A percentile compares a stretch with the other conserved stretches of the same genome.
phyloP scores from a whole-genome alignment of 2,329 filamentous ascomycete genomes.

The Plenodomus biglobosus region DNA sequence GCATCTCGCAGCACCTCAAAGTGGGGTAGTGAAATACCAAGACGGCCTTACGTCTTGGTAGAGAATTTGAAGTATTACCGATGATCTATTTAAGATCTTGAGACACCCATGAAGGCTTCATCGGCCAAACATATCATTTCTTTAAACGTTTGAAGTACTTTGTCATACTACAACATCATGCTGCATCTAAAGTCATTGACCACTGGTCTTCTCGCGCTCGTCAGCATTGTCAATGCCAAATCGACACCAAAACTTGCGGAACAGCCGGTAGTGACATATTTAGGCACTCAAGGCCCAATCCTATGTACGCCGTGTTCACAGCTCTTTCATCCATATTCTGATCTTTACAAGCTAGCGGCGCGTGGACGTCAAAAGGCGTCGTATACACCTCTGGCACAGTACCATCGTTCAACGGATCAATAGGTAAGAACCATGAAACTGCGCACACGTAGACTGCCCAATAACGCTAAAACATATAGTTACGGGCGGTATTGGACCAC shows the following conservation, averaged over 20 bases:
- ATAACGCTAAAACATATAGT: conserved; percentile 10
- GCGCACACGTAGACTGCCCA: too few relatives aligned
- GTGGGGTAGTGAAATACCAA: background rate
- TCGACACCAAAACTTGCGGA: conserved; percentile 24
- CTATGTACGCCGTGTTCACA: conserved; percentile 18
- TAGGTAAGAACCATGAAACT: background rate
- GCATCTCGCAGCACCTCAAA: background rate
- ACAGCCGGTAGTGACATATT: conserved; percentile 34
- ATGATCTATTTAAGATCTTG: background rate
- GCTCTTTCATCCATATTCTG: background rate
- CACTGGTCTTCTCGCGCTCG: conserved; percentile 19
- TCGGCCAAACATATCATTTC: background rate
- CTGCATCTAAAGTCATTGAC: conserved; percentile 25
- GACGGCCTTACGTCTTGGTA: background rate
- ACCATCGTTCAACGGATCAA: conserved; percentile 29
- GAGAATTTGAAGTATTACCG: background rate
- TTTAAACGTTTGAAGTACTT: background rate
- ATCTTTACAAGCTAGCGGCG: conserved; percentile 23
- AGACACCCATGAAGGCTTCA: background rate
- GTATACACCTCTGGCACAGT: conserved; percentile 38
- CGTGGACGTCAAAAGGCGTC: conserved; percentile 36
- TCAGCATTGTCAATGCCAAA: conserved; percentile 17
- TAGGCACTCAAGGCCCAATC: conserved; percentile 35
- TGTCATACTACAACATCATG: conserved; percentile 20
- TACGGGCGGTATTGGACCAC: conserved; percentile 27